phyloP scores from a whole-genome alignment of 2,329 filamentous ascomycete genomes.

The Coniochaeta sp. region DNA sequence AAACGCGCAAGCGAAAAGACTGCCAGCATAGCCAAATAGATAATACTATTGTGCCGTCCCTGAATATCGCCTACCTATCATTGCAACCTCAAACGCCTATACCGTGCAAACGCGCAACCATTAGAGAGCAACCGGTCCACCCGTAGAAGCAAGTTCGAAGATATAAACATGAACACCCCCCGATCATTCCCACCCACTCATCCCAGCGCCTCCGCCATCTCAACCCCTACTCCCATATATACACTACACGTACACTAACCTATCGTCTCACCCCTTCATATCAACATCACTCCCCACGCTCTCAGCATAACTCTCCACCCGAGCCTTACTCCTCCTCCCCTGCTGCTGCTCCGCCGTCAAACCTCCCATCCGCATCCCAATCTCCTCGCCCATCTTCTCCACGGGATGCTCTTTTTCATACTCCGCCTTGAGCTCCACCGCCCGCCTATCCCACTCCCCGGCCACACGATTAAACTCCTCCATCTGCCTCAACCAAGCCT shows the following conservation, averaged over 20 bases:
- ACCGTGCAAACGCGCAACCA: too few relatives aligned
- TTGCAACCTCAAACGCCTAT: too few relatives aligned
- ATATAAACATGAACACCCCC: too few relatives aligned
- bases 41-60: too few relatives aligned
- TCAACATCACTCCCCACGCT: slow-evolving; percentile 20
- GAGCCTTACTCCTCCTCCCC: slow-evolving; percentile 19
- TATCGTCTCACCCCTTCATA: slow-evolving; percentile 18
- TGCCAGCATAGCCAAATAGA: too few relatives aligned
- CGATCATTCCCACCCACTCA: too few relatives aligned
- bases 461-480: slow-evolving; percentile 38
- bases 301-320: slow-evolving; percentile 30
- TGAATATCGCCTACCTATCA: too few relatives aligned
- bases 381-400: slow-evolving; percentile 22
- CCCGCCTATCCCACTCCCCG: slow-evolving; percentile 65
- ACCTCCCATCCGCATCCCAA: slow-evolving; percentile 5
- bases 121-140: too few relatives aligned
- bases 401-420: slow-evolving; percentile 49
- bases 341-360: slow-evolving; percentile 8
- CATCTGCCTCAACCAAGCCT: slow-evolving; percentile 50
- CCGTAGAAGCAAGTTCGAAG: too few relatives aligned
- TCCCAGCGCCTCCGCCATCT: not conserved
- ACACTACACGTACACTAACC: too few relatives aligned
- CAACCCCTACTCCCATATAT: too few relatives aligned
- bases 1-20: too few relatives aligned
- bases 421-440: slow-evolving; percentile 42